phyloP scores from a whole-genome alignment of 208 protist genomes.

The Leishmania tarentolae region DNA sequence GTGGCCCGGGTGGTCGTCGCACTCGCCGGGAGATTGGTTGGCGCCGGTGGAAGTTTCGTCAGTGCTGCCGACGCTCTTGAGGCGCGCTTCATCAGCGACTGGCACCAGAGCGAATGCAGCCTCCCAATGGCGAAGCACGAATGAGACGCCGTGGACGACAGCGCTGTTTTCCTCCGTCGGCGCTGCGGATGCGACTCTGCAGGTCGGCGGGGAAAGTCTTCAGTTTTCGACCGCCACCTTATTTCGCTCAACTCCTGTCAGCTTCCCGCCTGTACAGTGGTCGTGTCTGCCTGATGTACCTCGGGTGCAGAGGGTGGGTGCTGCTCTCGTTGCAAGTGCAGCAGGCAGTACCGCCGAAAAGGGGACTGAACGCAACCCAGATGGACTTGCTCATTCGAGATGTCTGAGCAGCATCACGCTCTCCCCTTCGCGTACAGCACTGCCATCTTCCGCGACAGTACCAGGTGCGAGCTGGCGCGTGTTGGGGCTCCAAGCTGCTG shows the following conservation, averaged over 20 bases:
- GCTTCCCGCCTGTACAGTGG: not conserved
- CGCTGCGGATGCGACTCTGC: not conserved
- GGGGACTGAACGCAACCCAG: not conserved
- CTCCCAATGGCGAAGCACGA: not conserved
- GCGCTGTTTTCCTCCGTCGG: not conserved
- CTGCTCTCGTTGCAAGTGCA: not conserved
- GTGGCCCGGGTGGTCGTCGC: constrained; percentile 21
- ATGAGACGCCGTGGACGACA: not conserved
- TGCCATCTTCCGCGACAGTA: constrained; percentile 8
- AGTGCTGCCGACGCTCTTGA: constrained; percentile 11
- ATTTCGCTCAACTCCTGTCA: not conserved
- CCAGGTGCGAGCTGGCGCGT: not conserved
- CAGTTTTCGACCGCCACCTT: not conserved
- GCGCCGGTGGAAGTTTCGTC: constrained; percentile 21
- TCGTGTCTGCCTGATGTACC: constrained; percentile 7
- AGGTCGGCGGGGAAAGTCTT: not conserved
- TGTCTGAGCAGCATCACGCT: not conserved
- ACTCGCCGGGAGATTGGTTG: constrained; percentile 27
- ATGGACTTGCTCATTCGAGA: not conserved
- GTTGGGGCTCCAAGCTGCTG: not conserved
- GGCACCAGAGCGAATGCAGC: too few relatives aligned
- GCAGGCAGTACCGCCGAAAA: not conserved
- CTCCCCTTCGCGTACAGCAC: not conserved
- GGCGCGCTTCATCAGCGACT: constrained; percentile 5
- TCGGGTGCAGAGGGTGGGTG: not conserved